Percentiles rank a stretch among this genome's conserved stretches.
Evolutionary conservation across 768 basidiomycete species (phyloP).

Genomic region (Plicaturopsis crispa): DNA sequence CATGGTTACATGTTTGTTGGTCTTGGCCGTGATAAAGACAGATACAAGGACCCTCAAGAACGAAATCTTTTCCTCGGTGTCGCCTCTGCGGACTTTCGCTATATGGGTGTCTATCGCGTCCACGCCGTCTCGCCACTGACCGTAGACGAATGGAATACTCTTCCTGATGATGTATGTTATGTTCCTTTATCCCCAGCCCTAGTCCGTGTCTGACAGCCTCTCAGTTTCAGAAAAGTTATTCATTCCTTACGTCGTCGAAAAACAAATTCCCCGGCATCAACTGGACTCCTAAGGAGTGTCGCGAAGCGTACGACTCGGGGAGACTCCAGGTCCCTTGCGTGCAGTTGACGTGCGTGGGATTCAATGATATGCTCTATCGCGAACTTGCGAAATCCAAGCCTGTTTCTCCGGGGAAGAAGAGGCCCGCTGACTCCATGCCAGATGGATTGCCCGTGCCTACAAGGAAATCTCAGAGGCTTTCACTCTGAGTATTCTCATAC

Average conservation of each 20-base stretch:
- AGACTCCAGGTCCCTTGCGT: conserved; percentile 40
- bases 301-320: conserved; percentile 37
- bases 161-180: conserved; percentile 31
- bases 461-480: too few species aligned
- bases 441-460: too few species aligned
- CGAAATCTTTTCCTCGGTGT: conserved; percentile 42
- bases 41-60: conserved; percentile 30
- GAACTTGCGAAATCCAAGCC: conserved; percentile 1
- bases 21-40: conserved; percentile 34
- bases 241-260: too few species aligned
- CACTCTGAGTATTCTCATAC: too few species aligned
- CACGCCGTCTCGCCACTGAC: conserved; percentile 32
- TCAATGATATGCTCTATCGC: conserved; percentile 31
- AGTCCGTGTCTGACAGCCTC: neutral
- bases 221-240: too few species aligned
- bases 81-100: conserved; percentile 31
- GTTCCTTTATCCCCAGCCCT: neutral
- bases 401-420: too few species aligned
- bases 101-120: conserved; percentile 39
- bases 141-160: conserved; percentile 37
- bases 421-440: too few species aligned
- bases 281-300: conserved; percentile 24
- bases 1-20: conserved; percentile 54
- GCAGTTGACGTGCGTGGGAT: conserved; percentile 35
- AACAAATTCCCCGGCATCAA: too few species aligned